Evolutionary conservation across 2,329 filamentous ascomycete species (phyloP), one percentile per base, ranked within the genome.

Genomic region (Emydomyces testavorans): DNA sequence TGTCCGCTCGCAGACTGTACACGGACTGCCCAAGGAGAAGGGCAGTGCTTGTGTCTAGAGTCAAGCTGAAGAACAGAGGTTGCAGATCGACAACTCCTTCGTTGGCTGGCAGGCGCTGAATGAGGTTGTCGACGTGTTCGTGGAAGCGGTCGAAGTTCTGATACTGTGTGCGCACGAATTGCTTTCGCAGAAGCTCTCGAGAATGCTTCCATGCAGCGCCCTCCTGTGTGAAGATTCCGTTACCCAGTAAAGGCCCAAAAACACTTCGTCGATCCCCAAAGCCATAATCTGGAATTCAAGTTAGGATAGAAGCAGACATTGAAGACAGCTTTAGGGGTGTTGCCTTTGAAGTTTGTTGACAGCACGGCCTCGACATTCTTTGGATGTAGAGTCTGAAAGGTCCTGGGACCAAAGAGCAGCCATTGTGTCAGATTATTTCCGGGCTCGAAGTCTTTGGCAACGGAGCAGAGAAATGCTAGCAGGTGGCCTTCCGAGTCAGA

Each of bases 31-130:
- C 85, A 0, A 93, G 71, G 37, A 93, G 67, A 61, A 90, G 90
- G 56, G 88, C 82, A 0, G 85, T 90, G 2, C 83, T 77, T 2
- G 83, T 79, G 61, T 93, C 86, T 7, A 93, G 71, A 0, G 85
- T 82, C 58, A 83, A 70, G 43, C 73, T 71, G 57, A 82, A 82
- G 56, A 83, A 80, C 6, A 81, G 62, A 11, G 75, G 71, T 55
- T 78, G 76, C 23, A 84, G 64, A 53, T 84, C 76, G 6, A 83
- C 34, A 3, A 40, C 26, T 3, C 39, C 44, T 37, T 78, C 71
- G 48, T 75, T 65, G 0, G 60, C 58, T 0, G 78, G 77, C 6
- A 85, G 70, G 16, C 72, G 71, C 13, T 69, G 65, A 20, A 84
- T 66, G 49, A 86, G 65, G 20, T 73, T 67, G 28, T 70, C 62